Percentiles rank a stretch among this genome's conserved stretches.
These are phyloP conservation scores for Eucalyptus sp. DNA, from an alignment of 345 rosid genomes.

Conservation along the genomic window DNA sequence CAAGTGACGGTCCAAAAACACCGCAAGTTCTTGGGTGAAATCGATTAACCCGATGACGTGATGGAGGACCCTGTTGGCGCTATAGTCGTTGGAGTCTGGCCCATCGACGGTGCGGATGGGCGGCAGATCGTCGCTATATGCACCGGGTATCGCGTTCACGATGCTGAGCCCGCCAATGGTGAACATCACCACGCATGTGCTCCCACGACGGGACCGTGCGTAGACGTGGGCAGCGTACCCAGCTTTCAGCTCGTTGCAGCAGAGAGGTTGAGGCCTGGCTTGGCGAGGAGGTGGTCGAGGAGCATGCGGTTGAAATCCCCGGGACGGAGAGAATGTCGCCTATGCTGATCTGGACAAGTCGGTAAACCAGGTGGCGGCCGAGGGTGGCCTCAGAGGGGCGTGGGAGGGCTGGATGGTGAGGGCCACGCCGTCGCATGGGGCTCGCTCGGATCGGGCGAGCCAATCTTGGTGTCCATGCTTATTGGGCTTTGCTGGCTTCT, in stretches of 20 bases:
- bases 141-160: neutral
- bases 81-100: constrained; percentile 24
- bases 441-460: neutral
- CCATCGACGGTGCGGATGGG: neutral
- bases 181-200: neutral
- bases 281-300: neutral
- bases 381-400: neutral
- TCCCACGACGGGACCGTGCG: neutral
- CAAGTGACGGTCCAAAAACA: constrained; percentile 7
- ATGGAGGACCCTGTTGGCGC: constrained; percentile 44
- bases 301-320: neutral
- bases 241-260: neutral
- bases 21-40: constrained; percentile 38
- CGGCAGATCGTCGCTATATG: neutral
- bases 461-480: neutral
- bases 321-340: neutral
- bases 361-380: neutral
- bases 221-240: neutral
- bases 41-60: constrained; percentile 53
- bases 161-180: neutral
- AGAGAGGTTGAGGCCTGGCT: neutral
- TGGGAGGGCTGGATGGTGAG: neutral
- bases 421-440: neutral
- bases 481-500: neutral
- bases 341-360: neutral